Percentiles rank a stretch among this genome's conserved stretches.
Conservation (phyloP, 495 filamentous ascomycete genomes). For the Aspergillus haitiensis region DNA sequence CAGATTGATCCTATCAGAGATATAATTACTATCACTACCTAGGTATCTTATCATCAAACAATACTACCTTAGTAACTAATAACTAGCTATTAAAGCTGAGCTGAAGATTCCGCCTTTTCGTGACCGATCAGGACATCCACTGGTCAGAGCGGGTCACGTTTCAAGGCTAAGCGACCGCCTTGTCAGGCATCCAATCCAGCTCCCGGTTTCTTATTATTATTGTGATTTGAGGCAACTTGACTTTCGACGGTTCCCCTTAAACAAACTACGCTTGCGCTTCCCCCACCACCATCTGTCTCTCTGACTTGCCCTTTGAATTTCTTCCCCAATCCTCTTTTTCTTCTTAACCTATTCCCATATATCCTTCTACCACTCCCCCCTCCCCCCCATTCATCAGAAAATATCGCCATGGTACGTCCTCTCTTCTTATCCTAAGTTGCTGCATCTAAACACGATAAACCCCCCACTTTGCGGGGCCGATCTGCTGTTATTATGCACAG, state of each 20-base stretch:
- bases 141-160: conserved; percentile 27
- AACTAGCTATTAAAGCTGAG: conserved; percentile 2
- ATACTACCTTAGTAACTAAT: too few species aligned
- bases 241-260: conserved; percentile 23
- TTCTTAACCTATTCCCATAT: conserved; percentile 14
- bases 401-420: conserved; percentile 37
- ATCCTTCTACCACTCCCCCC: conserved; percentile 24
- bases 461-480: conserved; percentile 47
- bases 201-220: conserved; percentile 21
- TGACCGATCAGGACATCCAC: conserved; percentile 8
- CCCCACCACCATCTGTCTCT: conserved; percentile 8
- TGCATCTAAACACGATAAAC: conserved; percentile 14
- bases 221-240: conserved; percentile 18
- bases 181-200: conserved; percentile 23
- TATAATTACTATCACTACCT: too few species aligned
- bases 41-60: too few species aligned
- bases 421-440: conserved; percentile 9
- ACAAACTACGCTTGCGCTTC: conserved; percentile 19
- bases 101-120: conserved; percentile 18
- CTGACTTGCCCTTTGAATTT: conserved; percentile 4
- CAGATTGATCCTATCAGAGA: too few species aligned
- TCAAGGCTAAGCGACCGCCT: conserved; percentile 28
- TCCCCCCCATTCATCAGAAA: conserved; percentile 17
- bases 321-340: conserved; percentile 12
- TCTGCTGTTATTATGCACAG: conserved; percentile 24